Evolutionary conservation across 2,329 filamentous ascomycete genomes (phyloP).

Genomic region (Blastomyces silverae): DNA sequence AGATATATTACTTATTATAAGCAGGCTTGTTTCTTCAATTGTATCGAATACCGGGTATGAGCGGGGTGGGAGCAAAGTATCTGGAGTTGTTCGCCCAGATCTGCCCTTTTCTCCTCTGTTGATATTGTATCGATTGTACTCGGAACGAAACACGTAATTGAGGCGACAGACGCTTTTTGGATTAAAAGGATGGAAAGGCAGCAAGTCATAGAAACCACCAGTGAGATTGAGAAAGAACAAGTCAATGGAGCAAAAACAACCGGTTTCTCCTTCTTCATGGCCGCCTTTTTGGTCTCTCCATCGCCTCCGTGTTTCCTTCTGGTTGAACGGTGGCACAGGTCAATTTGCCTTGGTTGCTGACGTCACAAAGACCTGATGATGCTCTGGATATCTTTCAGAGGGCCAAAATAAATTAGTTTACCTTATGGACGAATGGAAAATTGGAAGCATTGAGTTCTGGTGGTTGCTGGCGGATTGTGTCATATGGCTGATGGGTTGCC

Average conservation of each 20-base stretch:
- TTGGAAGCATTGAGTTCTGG: background rate
- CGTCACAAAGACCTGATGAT: background rate
- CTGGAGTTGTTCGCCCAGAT: background rate
- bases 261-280: background rate
- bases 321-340: background rate
- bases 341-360: conserved; percentile 1
- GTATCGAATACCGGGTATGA: conserved; percentile 3
- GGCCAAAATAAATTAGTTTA: background rate
- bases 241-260: background rate
- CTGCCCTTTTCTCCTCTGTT: background rate
- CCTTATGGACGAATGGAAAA: background rate
- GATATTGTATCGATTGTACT: conserved; percentile 7
- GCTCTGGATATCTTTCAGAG: background rate
- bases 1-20: background rate
- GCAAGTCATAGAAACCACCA: background rate
- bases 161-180: background rate
- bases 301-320: background rate
- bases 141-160: background rate
- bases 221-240: background rate
- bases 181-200: too few relatives aligned
- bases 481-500: background rate
- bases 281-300: background rate
- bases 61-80: background rate
- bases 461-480: background rate
- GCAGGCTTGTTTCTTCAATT: conserved; percentile 1